These are phyloP conservation scores for Nakaseomyces nivariensis DNA, from an alignment of 1,139 yeast species.

Conservation along the genomic window DNA sequence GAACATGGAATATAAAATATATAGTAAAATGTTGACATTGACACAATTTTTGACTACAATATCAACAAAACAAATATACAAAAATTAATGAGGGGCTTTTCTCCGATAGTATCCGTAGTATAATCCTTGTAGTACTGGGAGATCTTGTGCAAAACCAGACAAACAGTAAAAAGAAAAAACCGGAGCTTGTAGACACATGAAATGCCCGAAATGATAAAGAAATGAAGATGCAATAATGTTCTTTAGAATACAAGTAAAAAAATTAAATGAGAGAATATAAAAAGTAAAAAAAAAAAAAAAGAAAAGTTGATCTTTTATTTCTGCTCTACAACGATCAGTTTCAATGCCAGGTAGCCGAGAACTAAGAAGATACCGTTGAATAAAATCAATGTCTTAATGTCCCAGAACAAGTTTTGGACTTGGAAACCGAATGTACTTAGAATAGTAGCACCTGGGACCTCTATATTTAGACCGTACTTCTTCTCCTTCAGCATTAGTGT, in stretches of 20 bases:
- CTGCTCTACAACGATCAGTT: slow-evolving; percentile 63
- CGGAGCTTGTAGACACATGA: neutral
- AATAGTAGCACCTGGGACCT: slow-evolving; percentile 97
- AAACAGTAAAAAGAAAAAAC: too few relatives aligned
- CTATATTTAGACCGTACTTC: slow-evolving; percentile 86
- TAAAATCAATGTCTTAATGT: slow-evolving; percentile 44
- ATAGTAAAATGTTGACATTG: too few relatives aligned
- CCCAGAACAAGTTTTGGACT: slow-evolving; percentile 63
- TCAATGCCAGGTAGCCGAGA: slow-evolving; percentile 67
- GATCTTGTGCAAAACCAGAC: too few relatives aligned
- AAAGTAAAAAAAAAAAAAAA: too few relatives aligned
- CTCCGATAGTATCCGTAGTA: neutral
- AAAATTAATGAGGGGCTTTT: neutral
- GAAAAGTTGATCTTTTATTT: slow-evolving; percentile 32
- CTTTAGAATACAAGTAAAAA: too few relatives aligned
- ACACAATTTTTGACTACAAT: too few relatives aligned
- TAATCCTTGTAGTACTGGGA: neutral
- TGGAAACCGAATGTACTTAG: slow-evolving; percentile 90
- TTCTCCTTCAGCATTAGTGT: slow-evolving; percentile 75
- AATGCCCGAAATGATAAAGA: too few relatives aligned
- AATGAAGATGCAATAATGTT: too few relatives aligned
- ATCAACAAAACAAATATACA: neutral
- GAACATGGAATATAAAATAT: too few relatives aligned
- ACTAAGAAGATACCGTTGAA: slow-evolving; percentile 46
- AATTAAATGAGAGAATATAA: too few relatives aligned